A percentile compares a stretch with the other conserved stretches of the same genome.
phyloP scores from a whole-genome alignment of 805 yeast genomes.

The Starmerella sirachaensis region DNA sequence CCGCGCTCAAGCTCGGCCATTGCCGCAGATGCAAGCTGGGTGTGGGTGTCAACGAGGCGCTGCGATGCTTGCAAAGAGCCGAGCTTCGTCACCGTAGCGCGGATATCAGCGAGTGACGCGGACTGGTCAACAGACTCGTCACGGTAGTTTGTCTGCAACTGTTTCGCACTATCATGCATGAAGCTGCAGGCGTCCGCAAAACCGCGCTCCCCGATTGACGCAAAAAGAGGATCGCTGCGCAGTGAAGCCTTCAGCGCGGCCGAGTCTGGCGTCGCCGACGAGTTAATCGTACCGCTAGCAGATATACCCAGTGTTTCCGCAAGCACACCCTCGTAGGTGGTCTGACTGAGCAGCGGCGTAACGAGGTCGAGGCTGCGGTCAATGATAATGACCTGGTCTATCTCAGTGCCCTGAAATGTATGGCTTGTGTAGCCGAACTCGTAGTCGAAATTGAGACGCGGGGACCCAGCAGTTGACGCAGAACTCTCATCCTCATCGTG shows the following conservation, averaged over 20 bases:
- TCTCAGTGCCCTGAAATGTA: conserved; percentile 25
- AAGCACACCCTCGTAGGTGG: conserved; percentile 71
- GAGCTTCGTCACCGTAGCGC: conserved; percentile 56
- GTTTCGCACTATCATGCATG: conserved; percentile 58
- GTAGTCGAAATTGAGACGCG: conserved; percentile 16
- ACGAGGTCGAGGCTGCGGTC: conserved; percentile 69
- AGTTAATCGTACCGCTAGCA: conserved; percentile 25
- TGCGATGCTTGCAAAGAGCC: conserved; percentile 57
- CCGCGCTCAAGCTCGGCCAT: conserved; percentile 36
- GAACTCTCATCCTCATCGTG: conserved; percentile 1
- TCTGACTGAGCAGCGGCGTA: conserved; percentile 60
- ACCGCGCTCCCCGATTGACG: conserved; percentile 47
- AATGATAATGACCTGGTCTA: conserved; percentile 56
- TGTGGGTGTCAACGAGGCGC: conserved; percentile 57
- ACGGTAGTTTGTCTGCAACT: conserved; percentile 58
- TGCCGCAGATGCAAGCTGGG: conserved; percentile 57
- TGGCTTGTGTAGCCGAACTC: conserved; percentile 23
- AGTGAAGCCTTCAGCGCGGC: conserved; percentile 6
- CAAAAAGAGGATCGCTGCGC: conserved; percentile 19
- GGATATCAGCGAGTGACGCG: conserved; percentile 50
- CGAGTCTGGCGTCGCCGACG: no score
- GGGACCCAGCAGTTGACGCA: background rate
- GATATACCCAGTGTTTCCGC: conserved; percentile 53
- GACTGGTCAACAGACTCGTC: conserved; percentile 32
- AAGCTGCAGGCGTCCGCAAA: conserved; percentile 69